Evolutionary conservation across 176 grass and related monocot species (phyloP), one percentile per base, ranked within the genome.

Genomic region (Leersia perrieri): DNA sequence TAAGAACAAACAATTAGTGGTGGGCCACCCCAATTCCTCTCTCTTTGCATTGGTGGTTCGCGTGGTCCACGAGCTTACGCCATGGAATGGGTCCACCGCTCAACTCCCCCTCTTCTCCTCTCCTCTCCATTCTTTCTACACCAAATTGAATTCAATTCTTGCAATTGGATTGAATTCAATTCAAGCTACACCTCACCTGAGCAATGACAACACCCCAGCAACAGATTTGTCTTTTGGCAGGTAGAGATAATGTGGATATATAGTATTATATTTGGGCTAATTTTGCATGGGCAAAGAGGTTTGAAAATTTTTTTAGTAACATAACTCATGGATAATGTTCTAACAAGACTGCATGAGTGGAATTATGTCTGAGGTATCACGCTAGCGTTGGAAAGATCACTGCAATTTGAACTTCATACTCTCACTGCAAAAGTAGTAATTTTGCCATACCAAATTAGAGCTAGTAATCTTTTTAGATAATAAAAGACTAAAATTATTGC

Each of bases 1-100:
- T 25, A 58, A 58, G 11, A 58, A 58, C 53, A 58, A 85, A 85
- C 64, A 76, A 45, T 82, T 79, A 79, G 88, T 86, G 83, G 87
- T 77, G 87, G 87, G 87, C 39, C 22, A 29, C 29, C 3, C 13
- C 9, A n/a, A 39, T 34, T 9, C 9, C 29, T 30, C 63, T 60
- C 49, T 79, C 44, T 16, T 61, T 72, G 49, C 23, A 22, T 20
- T 62, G 80, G 87, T 80, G 35, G 75, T 79, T 75, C 76, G 29
- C 60, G 88, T 85, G 88, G 88, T 86, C 83, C 70, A 81, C 62
- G 71, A 81, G 70, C 61, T 68, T 75, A 44, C 70, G 84, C 70
- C 34, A 68, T 80, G 62, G 84, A 60, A 86, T 70, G 62, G 77
- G 47, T 86, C 77, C 88, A 85, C 87, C 82, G 60, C 29, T 76